Base-by-base conservation (phyloP, 1,139 yeast species). In the Pichia sp. region DNA sequence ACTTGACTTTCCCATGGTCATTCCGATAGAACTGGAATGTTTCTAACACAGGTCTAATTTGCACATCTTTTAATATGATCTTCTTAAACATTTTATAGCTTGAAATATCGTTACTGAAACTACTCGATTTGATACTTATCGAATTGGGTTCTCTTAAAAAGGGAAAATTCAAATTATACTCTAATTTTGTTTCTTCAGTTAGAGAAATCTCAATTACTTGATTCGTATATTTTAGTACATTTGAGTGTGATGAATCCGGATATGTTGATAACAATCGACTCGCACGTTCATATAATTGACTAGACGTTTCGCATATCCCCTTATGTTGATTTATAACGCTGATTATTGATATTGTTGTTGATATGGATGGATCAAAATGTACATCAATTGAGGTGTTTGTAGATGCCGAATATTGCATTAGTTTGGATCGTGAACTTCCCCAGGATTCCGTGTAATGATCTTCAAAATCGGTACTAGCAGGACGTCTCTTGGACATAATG, bases 201-300 rank as follows among this genome's bases (percentile, higher is more conserved):
- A 54, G 16, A 15, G 56, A 55, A 20, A 54, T 46, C 36, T 52
- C 56, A 30, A 54, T 34, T n/a, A 45, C 24, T 36, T 52, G 55
- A 35, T 54, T 54, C 15, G 46, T 44, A 26, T 54, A 54, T 36
- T 50, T 53, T 4, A 53, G 26, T 13, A 24, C 13, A 12, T 30
- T 45, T 8, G 39, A n/a, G 7, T 36, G 13, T 13, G 12, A 18
- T 7, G 24, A 9, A 6, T 44, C 44, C 2, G 48, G 39, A 38
- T 11, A 47, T 16, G 24, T 18, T 12, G 23, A 25, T 24, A 40
- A 39, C 15, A 42, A 30, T 13, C 3, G 29, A 29, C 2, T 9
- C 9, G 41, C 30, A 5, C 9, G 15, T 13, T 16, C n/a, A 11
- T 27, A 6, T 12, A 39, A 11, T 26, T 16, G 2, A 25, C 18